Base-by-base conservation (phyloP, 2,329 filamentous ascomycete genomes). In the Cercospora berteroae region DNA sequence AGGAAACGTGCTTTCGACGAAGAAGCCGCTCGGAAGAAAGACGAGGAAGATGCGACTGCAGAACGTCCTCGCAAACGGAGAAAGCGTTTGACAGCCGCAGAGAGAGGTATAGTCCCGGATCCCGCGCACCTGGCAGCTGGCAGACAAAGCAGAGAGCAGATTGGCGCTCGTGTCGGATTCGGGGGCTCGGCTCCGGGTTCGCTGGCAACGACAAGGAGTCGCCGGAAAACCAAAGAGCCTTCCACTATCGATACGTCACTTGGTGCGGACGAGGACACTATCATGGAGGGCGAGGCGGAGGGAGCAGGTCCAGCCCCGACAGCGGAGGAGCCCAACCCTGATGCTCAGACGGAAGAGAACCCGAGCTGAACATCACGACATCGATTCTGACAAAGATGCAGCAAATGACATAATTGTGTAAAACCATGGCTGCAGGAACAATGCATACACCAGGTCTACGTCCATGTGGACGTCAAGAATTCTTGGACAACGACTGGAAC, bases 11-110 rank as follows among this genome's bases (percentile, higher is more conserved):
- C 65, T 29, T 42, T 69, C 18, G 65, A 52, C 25, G 52, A 29
- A 10, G 70, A 72, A 29, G 67, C 64, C 9, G 66, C 67, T 36
- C 55, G 60, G 3, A 65, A 55, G 27, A 60, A 67, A 23, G 67
- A 67, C 23, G 58, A 68, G 48, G 50, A 63, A 13, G 63, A 52
- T 9, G 56, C 55, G 2, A 55, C 12, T 16, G 64, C 31, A 8
- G 64, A 62, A 23, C 61, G 59, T 13, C 64, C 69, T 20, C 60
- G 62, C 25, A 67, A 67, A 33, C 64, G 67, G 1, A 60, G 70
- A 27, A 64, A 69, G 18, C 66, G 63, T 5, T 36, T 70, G 27
- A 70, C 66, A 10, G 48, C 67, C 31, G 64, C 52, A 18, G 66
- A 70, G 39, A 60, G 58, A 59, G 66, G 66, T 6, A 7, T 64